A percentile compares a stretch with the other conserved stretches of the same genome.
These are phyloP conservation scores for Pyrenochaeta sp. DNA, from an alignment of 2,329 filamentous ascomycete genomes.

Conservation along the genomic window DNA sequence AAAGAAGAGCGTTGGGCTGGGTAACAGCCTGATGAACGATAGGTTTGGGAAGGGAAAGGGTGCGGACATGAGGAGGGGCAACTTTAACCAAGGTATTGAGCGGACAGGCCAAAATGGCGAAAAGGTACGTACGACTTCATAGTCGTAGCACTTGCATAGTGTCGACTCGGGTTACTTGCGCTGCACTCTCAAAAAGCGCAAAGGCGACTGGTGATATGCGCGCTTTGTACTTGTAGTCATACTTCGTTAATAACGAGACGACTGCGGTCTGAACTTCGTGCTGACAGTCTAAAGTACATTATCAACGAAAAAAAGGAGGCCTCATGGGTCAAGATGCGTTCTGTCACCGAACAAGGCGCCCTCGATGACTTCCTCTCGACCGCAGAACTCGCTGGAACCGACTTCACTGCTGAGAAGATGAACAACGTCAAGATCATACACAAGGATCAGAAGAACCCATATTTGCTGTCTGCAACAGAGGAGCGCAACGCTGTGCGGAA, in stretches of 20 bases:
- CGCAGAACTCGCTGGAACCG: conserved; percentile 95
- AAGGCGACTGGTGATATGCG: too few species aligned
- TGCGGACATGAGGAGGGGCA: conserved; percentile 77
- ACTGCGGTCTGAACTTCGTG: conserved; percentile 15
- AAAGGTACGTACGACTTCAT: conserved; percentile 58
- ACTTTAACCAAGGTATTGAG: conserved; percentile 71
- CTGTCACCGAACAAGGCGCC: conserved; percentile 94
- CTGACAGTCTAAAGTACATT: conserved; percentile 70
- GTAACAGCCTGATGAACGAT: conserved; percentile 98
- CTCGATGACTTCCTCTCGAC: conserved; percentile 97
- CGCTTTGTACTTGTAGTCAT: too few species aligned
- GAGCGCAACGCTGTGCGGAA: conserved; percentile 81
- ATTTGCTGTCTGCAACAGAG: conserved; percentile 83
- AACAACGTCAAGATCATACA: conserved; percentile 99
- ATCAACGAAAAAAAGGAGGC: conserved; percentile 91
- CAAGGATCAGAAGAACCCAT: conserved; percentile 94
- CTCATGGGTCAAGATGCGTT: conserved; percentile 99
- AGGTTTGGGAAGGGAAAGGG: conserved; percentile 95
- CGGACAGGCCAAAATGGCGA: conserved; percentile 78
- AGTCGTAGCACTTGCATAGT: too few species aligned
- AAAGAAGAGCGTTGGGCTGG: conserved; percentile 92
- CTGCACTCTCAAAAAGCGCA: too few species aligned
- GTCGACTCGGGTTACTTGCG: neutral
- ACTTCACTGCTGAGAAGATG: conserved; percentile 98
- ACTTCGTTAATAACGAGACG: neutral